Evolutionary conservation across 23 red algal species (phyloP).

Genomic region (Gracilaria caudata): DNA sequence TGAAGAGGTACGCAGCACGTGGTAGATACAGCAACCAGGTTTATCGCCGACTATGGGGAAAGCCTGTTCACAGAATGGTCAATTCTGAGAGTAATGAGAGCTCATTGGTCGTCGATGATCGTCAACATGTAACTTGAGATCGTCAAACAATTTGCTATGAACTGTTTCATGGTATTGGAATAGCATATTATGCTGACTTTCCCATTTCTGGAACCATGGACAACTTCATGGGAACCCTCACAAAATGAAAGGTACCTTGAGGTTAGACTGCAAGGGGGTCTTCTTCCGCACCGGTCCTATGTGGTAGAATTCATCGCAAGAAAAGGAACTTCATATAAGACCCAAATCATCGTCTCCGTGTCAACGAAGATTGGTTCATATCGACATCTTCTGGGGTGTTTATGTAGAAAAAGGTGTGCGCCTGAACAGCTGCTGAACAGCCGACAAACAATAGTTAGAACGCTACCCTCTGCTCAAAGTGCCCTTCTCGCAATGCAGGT

Average conservation of each 20-base stretch:
- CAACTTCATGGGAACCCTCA: not conserved
- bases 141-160: not conserved
- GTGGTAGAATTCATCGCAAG: not conserved
- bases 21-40: not conserved
- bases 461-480: no score
- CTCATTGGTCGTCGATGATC: conserved; percentile 1
- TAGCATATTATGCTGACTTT: not conserved
- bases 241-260: not conserved
- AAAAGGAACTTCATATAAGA: no score
- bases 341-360: not conserved
- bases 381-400: no score
- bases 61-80: not conserved
- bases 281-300: not conserved
- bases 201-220: not conserved
- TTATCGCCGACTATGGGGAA: conserved; percentile 5
- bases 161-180: no score
- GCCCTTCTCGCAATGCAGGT: no score
- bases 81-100: not conserved
- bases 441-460: no score
- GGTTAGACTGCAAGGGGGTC: not conserved
- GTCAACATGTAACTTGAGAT: not conserved
- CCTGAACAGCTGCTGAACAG: no score
- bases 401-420: no score
- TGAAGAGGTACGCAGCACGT: not conserved
- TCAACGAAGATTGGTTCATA: not conserved